Evolutionary conservation across 2,329 filamentous ascomycete species (phyloP), one percentile per base, ranked within the genome.

Genomic region (Neonectria sp.): DNA sequence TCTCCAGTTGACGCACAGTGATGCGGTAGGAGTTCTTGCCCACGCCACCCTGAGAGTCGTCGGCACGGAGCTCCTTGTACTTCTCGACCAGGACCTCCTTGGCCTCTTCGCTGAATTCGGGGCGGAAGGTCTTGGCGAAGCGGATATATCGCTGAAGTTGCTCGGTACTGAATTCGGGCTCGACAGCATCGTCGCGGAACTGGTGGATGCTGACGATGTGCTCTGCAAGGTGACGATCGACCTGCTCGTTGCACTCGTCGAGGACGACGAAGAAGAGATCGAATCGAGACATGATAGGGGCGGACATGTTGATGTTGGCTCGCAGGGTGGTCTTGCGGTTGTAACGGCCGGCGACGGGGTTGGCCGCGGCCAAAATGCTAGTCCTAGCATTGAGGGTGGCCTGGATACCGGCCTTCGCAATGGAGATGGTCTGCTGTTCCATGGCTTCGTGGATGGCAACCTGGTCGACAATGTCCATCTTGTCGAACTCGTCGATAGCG

Each of bases 381-480:
- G 96, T 98, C 62, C 96, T 91, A 3, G 96, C 96, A 78, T 99
- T 99, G 52, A 99, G 89, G 0, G 96, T 99, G 4, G 96, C 97
- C 80, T 99, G 96, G 66, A 99, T 99, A 76, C 96, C 96, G 6
- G 96, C 96, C 83, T 99, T 99, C 67, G 96, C 95, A 76, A 99
- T 99, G 9, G 95, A 98, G 72, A 99, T 99, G 6, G 96, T 99
- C 83, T 99, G 96, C 85, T 99, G 96, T 89, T 99, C 96, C 96
- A 99, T 99, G 67, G 96, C 96, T 90, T 99, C 96, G 88, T 99
- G 96, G 77, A 99, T 99, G 72, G 96, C 96, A 62, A 99, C 96
- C 83, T 99, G 96, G 80, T 99, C 96, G 59, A 86, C 91, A 69
- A 99, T 93, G 77, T 99, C 96, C 96, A 99, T 99, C 85, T 99